Evolutionary conservation across 2,329 filamentous ascomycete genomes (phyloP), one percentile per base, ranked within the genome.

Genomic region (Decorospora gaudefroyi): DNA sequence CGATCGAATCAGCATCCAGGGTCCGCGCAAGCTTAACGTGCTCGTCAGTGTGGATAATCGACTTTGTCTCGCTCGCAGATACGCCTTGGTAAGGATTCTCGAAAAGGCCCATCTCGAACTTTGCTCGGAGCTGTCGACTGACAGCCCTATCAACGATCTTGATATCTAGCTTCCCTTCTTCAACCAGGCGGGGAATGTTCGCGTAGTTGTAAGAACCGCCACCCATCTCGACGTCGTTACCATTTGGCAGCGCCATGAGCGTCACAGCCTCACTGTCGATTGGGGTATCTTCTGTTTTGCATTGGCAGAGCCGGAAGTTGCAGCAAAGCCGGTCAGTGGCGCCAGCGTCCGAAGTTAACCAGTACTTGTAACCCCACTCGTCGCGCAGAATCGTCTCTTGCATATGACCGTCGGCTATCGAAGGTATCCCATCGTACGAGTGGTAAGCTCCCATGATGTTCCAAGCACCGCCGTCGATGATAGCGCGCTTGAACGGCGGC

Each of bases 171-270:
- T 79, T 82, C 0, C 84, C 84, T 1, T 78, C 75, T 40, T 80
- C 70, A 11, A 89, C 76, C 34, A 89, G 76, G 18, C 80, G 74
- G 4, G 85, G 83, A 37, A 90, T 88, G 23, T 76, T 79, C 52
- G 82, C 76, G 61, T 83, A 70, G 62, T 83, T 88, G 73, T 81
- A 89, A 13, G 82, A 85, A 13, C 87, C 86, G 26, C 86, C 86
- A 9, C 86, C 86, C 86, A 89, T 89, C 59, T 90, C 87, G 9
- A 86, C 78, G 55, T 89, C 86, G 35, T 83, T 86, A 3, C 87
- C 86, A 4, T 85, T 83, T 0, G 82, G 81, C 4, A 90, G 76
- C 6, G 82, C 78, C 55, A 79, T 78, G 34, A 81, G 72, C 0
- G 83, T 85, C 16, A 89, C 78, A 2, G 84, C 81, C 40, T 84